These are phyloP conservation scores for Auricularia sp. DNA, from an alignment of 768 basidiomycete species.

Conservation along the genomic window DNA sequence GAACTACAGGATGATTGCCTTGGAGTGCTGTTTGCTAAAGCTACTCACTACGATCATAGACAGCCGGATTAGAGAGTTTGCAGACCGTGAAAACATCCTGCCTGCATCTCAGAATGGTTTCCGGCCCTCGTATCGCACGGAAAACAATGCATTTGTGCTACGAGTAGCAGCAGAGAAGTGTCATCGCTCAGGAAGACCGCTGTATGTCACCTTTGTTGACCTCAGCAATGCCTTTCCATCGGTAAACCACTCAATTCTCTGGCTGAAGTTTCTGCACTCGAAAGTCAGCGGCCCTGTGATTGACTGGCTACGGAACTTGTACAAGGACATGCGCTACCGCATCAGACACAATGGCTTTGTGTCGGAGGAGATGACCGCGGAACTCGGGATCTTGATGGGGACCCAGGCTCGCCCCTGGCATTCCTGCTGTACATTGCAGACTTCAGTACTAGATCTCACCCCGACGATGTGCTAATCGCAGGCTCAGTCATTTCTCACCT, in stretches of 20 bases:
- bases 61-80: slow-evolving; percentile 10
- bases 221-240: slow-evolving; percentile 19
- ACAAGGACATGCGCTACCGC: slow-evolving; percentile 5
- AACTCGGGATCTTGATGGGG: slow-evolving; percentile 12
- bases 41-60: slow-evolving; percentile 18
- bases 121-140: slow-evolving; percentile 17
- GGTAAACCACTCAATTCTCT: too few relatives aligned
- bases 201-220: slow-evolving; percentile 18
- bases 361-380: slow-evolving; percentile 8
- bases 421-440: slow-evolving; percentile 11
- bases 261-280: too few relatives aligned
- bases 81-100: slow-evolving; percentile 11
- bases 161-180: slow-evolving; percentile 14
- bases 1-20: slow-evolving; percentile 19
- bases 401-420: slow-evolving; percentile 13
- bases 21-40: slow-evolving; percentile 23
- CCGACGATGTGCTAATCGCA: slow-evolving; percentile 10
- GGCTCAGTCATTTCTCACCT: neutral
- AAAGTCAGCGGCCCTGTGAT: neutral
- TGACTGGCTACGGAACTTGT: slow-evolving; percentile 11
- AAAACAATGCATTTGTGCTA: slow-evolving; percentile 21
- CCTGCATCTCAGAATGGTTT: slow-evolving; percentile 26
- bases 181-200: slow-evolving; percentile 2
- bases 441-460: slow-evolving; percentile 3
- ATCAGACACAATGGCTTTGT: slow-evolving; percentile 5